Conservation (phyloP, 495 filamentous ascomycete genomes). For the Neurospora hispaniola region DNA sequence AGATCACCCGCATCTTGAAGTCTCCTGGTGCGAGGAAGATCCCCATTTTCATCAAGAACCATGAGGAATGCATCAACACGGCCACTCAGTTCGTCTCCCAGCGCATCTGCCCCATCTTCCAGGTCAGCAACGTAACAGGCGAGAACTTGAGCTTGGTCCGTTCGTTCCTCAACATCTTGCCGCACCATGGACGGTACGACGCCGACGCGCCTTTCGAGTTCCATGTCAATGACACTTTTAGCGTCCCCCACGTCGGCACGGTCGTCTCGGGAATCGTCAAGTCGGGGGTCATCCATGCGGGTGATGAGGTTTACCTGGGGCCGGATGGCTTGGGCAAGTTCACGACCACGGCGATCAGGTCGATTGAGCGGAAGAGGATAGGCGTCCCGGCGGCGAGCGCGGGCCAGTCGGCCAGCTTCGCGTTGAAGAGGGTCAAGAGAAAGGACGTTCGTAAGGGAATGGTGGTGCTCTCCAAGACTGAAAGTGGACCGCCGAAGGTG, state of each 20-base stretch:
- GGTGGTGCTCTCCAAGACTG: conserved; percentile 84
- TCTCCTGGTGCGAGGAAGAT: conserved; percentile 90
- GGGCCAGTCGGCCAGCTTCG: conserved; percentile 88
- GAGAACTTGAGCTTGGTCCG: conserved; percentile 69
- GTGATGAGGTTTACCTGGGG: conserved; percentile 80
- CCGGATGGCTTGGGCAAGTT: conserved; percentile 91
- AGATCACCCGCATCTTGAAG: conserved; percentile 85
- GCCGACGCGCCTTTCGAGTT: conserved; percentile 85
- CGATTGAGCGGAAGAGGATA: conserved; percentile 93
- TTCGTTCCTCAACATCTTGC: conserved; percentile 89
- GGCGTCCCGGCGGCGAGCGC: conserved; percentile 80
- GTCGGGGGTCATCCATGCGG: conserved; percentile 74
- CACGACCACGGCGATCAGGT: conserved; percentile 76
- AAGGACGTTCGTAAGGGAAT: conserved; percentile 98
- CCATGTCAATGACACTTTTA: conserved; percentile 95
- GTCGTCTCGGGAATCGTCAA: conserved; percentile 94
- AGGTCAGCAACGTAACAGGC: conserved; percentile 95
- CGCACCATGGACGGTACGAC: conserved; percentile 90
- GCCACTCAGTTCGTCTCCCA: conserved; percentile 93
- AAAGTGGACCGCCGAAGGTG: conserved; percentile 63
- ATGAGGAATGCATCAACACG: conserved; percentile 85
- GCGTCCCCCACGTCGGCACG: conserved; percentile 94
- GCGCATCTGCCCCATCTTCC: conserved; percentile 93
- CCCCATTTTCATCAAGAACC: conserved; percentile 91
- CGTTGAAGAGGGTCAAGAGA: conserved; percentile 69